These are phyloP conservation scores for Tricholoma saponaceum DNA, from an alignment of 768 basidiomycete genomes.

Conservation along the genomic window DNA sequence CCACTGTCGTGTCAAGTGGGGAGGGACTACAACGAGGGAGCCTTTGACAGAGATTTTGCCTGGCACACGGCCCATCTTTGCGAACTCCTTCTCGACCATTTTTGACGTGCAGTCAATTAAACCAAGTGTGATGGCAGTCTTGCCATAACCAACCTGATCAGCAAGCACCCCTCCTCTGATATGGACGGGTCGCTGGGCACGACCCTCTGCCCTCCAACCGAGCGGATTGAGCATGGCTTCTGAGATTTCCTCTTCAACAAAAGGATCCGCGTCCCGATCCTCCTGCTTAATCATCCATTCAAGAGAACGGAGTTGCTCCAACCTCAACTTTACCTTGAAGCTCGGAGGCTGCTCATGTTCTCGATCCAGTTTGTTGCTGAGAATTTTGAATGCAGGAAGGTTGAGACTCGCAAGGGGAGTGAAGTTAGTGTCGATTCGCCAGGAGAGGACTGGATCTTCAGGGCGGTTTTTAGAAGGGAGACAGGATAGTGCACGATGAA, in stretches of 20 bases:
- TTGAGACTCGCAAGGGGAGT: slow-evolving; percentile 55
- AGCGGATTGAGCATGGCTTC: slow-evolving; percentile 84
- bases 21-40: slow-evolving; percentile 82
- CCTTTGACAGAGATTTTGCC: slow-evolving; percentile 79
- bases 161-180: slow-evolving; percentile 90
- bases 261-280: slow-evolving; percentile 55
- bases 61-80: slow-evolving; percentile 38
- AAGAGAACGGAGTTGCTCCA: slow-evolving; percentile 85
- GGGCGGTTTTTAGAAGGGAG: slow-evolving; percentile 58
- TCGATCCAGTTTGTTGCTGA: slow-evolving; percentile 72
- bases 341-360: slow-evolving; percentile 73
- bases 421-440: slow-evolving; percentile 82
- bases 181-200: slow-evolving; percentile 70
- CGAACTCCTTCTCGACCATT: slow-evolving; percentile 54
- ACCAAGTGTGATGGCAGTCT: slow-evolving; percentile 92
- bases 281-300: slow-evolving; percentile 92
- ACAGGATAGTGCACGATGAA: slow-evolving; percentile 81
- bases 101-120: slow-evolving; percentile 73
- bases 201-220: slow-evolving; percentile 94
- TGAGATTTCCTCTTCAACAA: slow-evolving; percentile 91
- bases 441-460: slow-evolving; percentile 54
- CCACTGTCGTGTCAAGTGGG: slow-evolving; percentile 91
- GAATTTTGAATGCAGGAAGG: slow-evolving; percentile 62
- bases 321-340: slow-evolving; percentile 71
- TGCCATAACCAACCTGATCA: slow-evolving; percentile 96